Percentiles rank a stretch among this genome's conserved stretches.
These are phyloP conservation scores for Manihot esculenta DNA, from an alignment of 441 rosid genomes.

Conservation along the genomic window DNA sequence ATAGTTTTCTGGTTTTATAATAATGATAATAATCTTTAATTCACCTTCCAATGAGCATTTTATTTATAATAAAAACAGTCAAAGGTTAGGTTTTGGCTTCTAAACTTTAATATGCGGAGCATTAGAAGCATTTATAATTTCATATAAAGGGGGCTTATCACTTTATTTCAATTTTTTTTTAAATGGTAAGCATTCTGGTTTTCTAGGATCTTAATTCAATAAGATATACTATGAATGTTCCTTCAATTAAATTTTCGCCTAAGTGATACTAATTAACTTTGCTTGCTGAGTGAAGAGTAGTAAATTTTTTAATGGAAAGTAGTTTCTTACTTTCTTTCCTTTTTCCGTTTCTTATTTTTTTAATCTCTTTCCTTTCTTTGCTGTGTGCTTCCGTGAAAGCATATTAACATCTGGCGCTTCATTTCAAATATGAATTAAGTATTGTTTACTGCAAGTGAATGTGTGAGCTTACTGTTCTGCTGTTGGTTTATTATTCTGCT, in stretches of 20 bases:
- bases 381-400: not conserved
- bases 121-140: too few species aligned
- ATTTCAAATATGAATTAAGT: not conserved
- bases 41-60: not conserved
- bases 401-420: not conserved
- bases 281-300: not conserved
- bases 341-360: too few species aligned
- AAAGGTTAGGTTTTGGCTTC: not conserved
- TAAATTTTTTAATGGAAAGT: too few species aligned
- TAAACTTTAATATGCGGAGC: too few species aligned
- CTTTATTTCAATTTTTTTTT: not conserved
- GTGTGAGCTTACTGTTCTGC: too few species aligned
- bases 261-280: not conserved
- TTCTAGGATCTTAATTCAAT: not conserved
- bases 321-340: too few species aligned
- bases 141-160: not conserved
- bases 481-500: too few species aligned
- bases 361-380: not conserved
- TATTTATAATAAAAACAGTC: not conserved
- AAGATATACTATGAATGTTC: not conserved
- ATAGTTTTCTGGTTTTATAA: not conserved
- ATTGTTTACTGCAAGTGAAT: not conserved
- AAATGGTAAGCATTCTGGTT: not conserved
- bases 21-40: not conserved
- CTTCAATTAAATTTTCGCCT: not conserved